Percentiles rank a stretch among this genome's conserved stretches.
Evolutionary conservation across 2,329 filamentous ascomycete species (phyloP).

Genomic region (Hymenoscyphus albidus): DNA sequence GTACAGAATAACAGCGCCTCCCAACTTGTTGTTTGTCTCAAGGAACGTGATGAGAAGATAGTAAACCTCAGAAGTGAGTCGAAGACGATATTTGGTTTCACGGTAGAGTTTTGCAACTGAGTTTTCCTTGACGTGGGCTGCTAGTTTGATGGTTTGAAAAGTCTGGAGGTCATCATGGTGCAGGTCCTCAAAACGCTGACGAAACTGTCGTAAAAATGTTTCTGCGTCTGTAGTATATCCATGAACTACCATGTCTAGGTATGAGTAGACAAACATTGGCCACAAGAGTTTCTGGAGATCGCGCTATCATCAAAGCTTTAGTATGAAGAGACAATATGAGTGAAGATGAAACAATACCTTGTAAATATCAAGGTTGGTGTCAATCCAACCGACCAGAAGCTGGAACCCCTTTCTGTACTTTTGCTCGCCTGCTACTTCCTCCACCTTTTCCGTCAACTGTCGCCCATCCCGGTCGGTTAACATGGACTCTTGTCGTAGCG

Average conservation of each 20-base stretch:
- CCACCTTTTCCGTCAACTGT: slow-evolving; percentile 57
- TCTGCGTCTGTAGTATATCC: slow-evolving; percentile 70
- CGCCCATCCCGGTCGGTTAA: slow-evolving; percentile 77
- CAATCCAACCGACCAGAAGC: slow-evolving; percentile 76
- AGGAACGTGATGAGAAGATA: slow-evolving; percentile 82
- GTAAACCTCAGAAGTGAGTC: slow-evolving; percentile 81
- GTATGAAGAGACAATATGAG: background rate
- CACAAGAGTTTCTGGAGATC: slow-evolving; percentile 85
- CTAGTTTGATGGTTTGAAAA: slow-evolving; percentile 69
- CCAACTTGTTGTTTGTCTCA: slow-evolving; percentile 78
- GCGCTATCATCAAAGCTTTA: slow-evolving; percentile 48
- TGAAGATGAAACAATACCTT: slow-evolving; percentile 55
- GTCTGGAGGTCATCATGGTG: slow-evolving; percentile 77
- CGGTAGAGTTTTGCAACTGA: slow-evolving; percentile 75
- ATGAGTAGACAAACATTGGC: slow-evolving; percentile 93
- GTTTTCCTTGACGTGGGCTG: slow-evolving; percentile 76
- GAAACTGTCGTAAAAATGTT: slow-evolving; percentile 67
- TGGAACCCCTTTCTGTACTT: slow-evolving; percentile 76
- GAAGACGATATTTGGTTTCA: slow-evolving; percentile 83
- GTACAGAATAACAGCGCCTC: slow-evolving; percentile 72
- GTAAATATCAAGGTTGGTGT: slow-evolving; percentile 90
- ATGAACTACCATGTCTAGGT: slow-evolving; percentile 71
- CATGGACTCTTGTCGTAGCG: slow-evolving; percentile 85
- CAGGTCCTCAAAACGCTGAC: slow-evolving; percentile 65
- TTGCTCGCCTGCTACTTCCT: slow-evolving; percentile 67